phyloP scores from a whole-genome alignment of 352 stramenopile species.

The Globisporangium heterothallicum region DNA sequence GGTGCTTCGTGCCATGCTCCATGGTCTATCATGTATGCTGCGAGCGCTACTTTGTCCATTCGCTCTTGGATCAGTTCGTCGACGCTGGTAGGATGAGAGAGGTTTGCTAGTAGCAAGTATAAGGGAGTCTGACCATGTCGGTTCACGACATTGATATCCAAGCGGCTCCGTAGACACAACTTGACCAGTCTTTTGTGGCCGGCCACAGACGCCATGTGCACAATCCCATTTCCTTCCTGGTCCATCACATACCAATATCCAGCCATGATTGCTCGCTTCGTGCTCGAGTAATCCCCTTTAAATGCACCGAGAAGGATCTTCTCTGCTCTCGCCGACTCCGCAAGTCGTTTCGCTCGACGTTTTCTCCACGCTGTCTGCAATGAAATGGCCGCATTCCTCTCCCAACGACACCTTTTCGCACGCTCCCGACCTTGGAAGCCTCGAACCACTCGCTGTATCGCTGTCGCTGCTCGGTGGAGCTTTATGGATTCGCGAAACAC shows the following conservation, averaged over 20 bases:
- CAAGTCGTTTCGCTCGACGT: conserved; percentile 32
- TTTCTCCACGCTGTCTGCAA: conserved; percentile 62
- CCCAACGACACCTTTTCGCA: conserved; percentile 30
- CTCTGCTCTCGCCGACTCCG: conserved; percentile 31
- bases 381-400: conserved; percentile 30
- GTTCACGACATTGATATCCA: conserved; percentile 74
- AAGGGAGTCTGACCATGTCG: conserved; percentile 49
- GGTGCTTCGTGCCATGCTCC: conserved; percentile 73
- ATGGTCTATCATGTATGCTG: conserved; percentile 84
- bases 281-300: conserved; percentile 70
- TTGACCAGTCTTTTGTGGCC: conserved; percentile 79
- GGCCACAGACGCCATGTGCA: conserved; percentile 62
- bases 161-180: conserved; percentile 64
- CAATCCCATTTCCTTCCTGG: conserved; percentile 54
- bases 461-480: conserved; percentile 36
- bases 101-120: conserved; percentile 68
- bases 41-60: conserved; percentile 43
- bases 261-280: conserved; percentile 43
- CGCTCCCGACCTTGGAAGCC: conserved; percentile 34
- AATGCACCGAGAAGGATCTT: conserved; percentile 62
- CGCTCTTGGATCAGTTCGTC: conserved; percentile 12
- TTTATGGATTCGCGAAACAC: conserved; percentile 33
- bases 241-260: conserved; percentile 53
- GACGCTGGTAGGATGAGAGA: conserved; percentile 12
- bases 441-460: conserved; percentile 56